Base-by-base conservation (phyloP, 164 flowering plant genomes). In the Tetrastigma voinierianum region DNA sequence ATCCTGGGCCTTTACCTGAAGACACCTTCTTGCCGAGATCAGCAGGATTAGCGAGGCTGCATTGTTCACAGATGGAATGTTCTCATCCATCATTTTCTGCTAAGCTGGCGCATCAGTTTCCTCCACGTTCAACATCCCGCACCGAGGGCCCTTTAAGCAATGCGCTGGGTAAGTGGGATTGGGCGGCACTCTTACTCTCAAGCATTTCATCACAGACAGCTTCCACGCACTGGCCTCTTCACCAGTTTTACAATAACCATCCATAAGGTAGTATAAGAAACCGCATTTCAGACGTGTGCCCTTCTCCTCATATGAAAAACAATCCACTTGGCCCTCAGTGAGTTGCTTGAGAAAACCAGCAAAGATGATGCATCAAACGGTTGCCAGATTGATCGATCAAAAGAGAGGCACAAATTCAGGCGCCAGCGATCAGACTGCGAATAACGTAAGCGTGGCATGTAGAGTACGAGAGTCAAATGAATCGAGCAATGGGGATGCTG, bases 191-290 rank as follows among this genome's bases (percentile, higher is more conserved):
- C 1, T 84, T 86, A 19, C 59, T 67, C 10, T 74, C 83, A 57
- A 53, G 45, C 99, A 95, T 95, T 84, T 90, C 97, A 69, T 82
- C 94, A n/a, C 57, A 59, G 89, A 83, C 85, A 95, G 20, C 74
- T 82, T 82, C 23, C 63, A 53, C 0, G 94, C 97, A 74, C 15
- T 23, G 10, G 32, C 81, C 53, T 87, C 20, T 2, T 87, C 84
- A 9, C 97, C 93, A 61, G 79, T 57, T 59, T 45, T 55, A 8
- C 86, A 79, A 58, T 82, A 92, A 49, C 97, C 96, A 68, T 75
- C 62, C 18, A 92, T 80, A 74, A 95, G 60, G 93, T 74, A 10
- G 99, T 92, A 52, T 83, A 95, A 17, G 96, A 70, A 62, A 92
- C 87, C 9, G 74, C 75, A 76, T 74, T 88, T 0, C 90, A 91